Percentiles rank a stretch among this genome's conserved stretches.
Evolutionary conservation across 129 eudicot genomes (phyloP).

Genomic region (Centaurea solstitialis): DNA sequence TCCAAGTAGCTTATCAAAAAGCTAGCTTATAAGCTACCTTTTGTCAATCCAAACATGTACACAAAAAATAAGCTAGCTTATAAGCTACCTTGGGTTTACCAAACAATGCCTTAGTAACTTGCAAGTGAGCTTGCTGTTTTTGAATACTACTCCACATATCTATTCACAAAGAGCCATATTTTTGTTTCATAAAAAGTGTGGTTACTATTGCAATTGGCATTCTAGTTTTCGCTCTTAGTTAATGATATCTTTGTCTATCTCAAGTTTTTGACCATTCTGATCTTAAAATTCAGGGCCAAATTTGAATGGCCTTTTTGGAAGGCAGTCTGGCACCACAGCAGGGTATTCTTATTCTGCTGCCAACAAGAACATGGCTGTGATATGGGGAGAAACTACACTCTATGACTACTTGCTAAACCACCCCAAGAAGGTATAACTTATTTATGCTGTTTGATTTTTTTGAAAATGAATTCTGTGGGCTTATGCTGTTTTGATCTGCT

Average conservation of each 20-base stretch:
- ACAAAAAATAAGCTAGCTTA: too few relatives aligned
- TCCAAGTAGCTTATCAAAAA: too few relatives aligned
- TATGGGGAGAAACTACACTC: constrained; percentile 74
- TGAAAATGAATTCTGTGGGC: not conserved
- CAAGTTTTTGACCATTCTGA: too few relatives aligned
- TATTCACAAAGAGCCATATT: not conserved
- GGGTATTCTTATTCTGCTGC: constrained; percentile 88
- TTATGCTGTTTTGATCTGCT: not conserved
- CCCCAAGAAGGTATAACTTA: constrained; percentile 62
- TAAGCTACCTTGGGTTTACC: too few relatives aligned
- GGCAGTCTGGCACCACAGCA: constrained; percentile 84
- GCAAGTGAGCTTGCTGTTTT: too few relatives aligned
- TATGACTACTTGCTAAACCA: constrained; percentile 26
- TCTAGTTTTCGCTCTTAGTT: not conserved
- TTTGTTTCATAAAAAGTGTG: not conserved
- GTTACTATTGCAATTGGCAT: not conserved
- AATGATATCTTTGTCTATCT: not conserved
- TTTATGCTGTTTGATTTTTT: not conserved
- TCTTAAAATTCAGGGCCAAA: constrained; percentile 56
- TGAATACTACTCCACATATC: too few relatives aligned
- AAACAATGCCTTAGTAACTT: too few relatives aligned
- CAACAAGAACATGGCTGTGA: constrained; percentile 82
- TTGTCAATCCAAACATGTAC: too few relatives aligned
- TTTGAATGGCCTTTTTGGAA: constrained; percentile 82
- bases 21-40: too few relatives aligned